Conservation (phyloP, 2,329 filamentous ascomycete species). For the Fusarium stilboides region DNA sequence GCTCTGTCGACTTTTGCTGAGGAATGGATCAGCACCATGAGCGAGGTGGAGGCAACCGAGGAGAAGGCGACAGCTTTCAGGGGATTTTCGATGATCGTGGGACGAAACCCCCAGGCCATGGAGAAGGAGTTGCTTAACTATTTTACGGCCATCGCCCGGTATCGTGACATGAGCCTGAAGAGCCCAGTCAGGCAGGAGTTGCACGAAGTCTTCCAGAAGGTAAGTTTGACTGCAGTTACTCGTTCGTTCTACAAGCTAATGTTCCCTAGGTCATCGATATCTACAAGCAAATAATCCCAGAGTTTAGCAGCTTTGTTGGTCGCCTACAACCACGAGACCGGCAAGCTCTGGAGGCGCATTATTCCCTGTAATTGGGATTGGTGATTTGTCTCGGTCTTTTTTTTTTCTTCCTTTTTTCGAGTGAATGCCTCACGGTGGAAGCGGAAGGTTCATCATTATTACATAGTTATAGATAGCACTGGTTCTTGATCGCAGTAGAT, state of each 20-base stretch:
- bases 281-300: slow-evolving; percentile 73
- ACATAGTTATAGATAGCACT: slow-evolving; percentile 54
- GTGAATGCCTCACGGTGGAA: slow-evolving; percentile 28
- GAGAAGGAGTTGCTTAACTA: slow-evolving; percentile 87
- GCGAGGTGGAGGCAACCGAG: slow-evolving; percentile 87
- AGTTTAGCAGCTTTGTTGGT: slow-evolving; percentile 69
- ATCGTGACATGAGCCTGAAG: slow-evolving; percentile 74
- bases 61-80: slow-evolving; percentile 96
- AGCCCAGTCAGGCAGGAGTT: slow-evolving; percentile 76
- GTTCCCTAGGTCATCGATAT: slow-evolving; percentile 63
- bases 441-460: slow-evolving; percentile 39
- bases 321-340: slow-evolving; percentile 67
- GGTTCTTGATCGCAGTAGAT: slow-evolving; percentile 45
- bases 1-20: slow-evolving; percentile 85
- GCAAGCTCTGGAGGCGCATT: slow-evolving; percentile 64
- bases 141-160: slow-evolving; percentile 86
- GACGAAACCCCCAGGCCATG: slow-evolving; percentile 91
- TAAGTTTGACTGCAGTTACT: slow-evolving; percentile 59
- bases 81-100: slow-evolving; percentile 88
- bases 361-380: slow-evolving; percentile 56
- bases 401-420: neutral
- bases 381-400: slow-evolving; percentile 5
- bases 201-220: slow-evolving; percentile 82
- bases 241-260: neutral
- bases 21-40: slow-evolving; percentile 85